phyloP scores from a whole-genome alignment of 768 basidiomycete species.

The Pleurotus djamor region DNA sequence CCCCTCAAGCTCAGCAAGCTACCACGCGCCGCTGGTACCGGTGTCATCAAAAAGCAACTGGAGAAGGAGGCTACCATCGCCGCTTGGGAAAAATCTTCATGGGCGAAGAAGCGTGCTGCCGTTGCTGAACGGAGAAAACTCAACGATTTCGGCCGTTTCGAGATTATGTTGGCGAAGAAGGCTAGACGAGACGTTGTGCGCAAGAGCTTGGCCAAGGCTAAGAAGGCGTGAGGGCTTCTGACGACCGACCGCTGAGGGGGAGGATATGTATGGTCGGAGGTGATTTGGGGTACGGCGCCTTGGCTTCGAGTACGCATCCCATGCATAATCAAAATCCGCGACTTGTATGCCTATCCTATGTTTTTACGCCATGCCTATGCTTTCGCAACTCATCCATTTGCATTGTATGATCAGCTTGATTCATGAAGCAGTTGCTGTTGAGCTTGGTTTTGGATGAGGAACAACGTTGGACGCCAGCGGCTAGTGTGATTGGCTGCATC shows the following conservation, averaged over 20 bases:
- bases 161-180: slow-evolving; percentile 89
- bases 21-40: slow-evolving; percentile 83
- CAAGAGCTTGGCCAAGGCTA: slow-evolving; percentile 62
- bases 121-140: slow-evolving; percentile 69
- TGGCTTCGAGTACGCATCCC: too few relatives aligned
- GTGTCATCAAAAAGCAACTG: slow-evolving; percentile 79
- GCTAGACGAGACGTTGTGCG: slow-evolving; percentile 74
- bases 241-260: too few relatives aligned
- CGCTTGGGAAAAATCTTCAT: slow-evolving; percentile 87
- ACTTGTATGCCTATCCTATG: slow-evolving; percentile 6
- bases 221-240: slow-evolving; percentile 34
- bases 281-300: too few relatives aligned
- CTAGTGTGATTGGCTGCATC: too few relatives aligned
- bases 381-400: not conserved
- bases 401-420: too few relatives aligned
- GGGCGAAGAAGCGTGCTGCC: slow-evolving; percentile 87
- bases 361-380: slow-evolving; percentile 2
- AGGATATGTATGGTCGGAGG: too few relatives aligned
- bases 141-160: slow-evolving; percentile 92
- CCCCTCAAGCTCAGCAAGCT: slow-evolving; percentile 79
- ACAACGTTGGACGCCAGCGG: too few relatives aligned
- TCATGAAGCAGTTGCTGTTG: too few relatives aligned
- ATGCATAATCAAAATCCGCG: not conserved
- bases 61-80: slow-evolving; percentile 82
- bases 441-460: too few relatives aligned